Conservation (phyloP, 1,139 yeast genomes). For the Candida labiduridarum region DNA sequence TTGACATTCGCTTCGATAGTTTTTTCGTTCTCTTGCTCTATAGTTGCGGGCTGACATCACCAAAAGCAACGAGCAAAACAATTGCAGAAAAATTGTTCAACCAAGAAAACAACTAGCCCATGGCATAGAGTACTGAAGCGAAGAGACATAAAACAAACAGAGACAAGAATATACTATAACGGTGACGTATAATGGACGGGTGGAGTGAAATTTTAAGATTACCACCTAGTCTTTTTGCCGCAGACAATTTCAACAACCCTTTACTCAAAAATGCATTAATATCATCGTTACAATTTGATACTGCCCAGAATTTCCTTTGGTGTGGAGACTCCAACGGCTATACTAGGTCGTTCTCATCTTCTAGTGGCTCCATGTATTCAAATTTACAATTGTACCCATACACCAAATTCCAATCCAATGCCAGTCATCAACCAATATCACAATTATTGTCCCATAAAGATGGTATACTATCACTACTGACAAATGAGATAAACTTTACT, state of each 20-base stretch:
- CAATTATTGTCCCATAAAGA: constrained; percentile 56
- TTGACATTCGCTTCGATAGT: no score
- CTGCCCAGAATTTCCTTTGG: constrained; percentile 77
- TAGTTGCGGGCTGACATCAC: not conserved
- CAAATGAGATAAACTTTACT: constrained; percentile 54
- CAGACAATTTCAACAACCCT: constrained; percentile 7
- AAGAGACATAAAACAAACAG: not conserved
- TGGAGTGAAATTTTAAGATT: constrained; percentile 38
- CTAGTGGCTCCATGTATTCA: constrained; percentile 16
- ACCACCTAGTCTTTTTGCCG: constrained; percentile 9
- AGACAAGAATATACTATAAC: constrained; percentile 15
- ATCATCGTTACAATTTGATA: constrained; percentile 62
- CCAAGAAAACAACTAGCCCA: not conserved
- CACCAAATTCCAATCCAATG: constrained; percentile 52
- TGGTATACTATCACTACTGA: constrained; percentile 62
- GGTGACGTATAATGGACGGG: constrained; percentile 37
- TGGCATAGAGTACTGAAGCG: not conserved
- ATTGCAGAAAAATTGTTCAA: not conserved
- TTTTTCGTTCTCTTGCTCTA: no score
- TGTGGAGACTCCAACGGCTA: constrained; percentile 65
- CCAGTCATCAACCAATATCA: constrained; percentile 39
- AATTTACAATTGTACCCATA: constrained; percentile 43
- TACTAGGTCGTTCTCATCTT: constrained; percentile 33
- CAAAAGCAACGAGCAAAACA: not conserved
- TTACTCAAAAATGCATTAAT: constrained; percentile 12